phyloP scores from a whole-genome alignment of 2,329 filamentous ascomycete genomes.

The Epichloe uncinata region DNA sequence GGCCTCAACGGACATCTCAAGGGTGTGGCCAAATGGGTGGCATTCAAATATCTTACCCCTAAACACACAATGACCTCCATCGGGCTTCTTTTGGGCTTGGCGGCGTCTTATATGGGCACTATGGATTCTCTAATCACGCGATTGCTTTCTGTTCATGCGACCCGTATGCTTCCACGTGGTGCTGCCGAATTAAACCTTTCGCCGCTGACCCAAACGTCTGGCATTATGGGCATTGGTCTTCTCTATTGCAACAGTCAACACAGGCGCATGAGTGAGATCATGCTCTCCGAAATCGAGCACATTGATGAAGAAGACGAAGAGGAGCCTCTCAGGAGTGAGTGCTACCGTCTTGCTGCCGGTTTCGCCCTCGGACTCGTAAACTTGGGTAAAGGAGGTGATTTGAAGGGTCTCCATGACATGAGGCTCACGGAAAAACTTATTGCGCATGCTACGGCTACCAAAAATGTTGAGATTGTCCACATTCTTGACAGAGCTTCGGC shows the following conservation, averaged over 20 bases:
- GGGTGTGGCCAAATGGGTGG: conserved; percentile 90
- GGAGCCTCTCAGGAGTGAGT: conserved; percentile 78
- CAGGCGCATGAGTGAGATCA: conserved; percentile 95
- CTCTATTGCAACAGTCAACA: conserved; percentile 93
- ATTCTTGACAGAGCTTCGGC: conserved; percentile 86
- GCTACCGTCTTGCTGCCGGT: conserved; percentile 88
- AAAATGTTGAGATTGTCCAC: conserved; percentile 85
- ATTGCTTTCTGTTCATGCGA: conserved; percentile 88
- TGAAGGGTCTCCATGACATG: conserved; percentile 89
- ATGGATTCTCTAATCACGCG: conserved; percentile 96
- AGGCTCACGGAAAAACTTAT: conserved; percentile 79
- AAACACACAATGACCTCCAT: conserved; percentile 99
- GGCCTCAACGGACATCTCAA: conserved; percentile 93
- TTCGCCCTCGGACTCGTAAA: conserved; percentile 94
- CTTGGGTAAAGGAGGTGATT: conserved; percentile 74
- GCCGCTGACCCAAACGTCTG: conserved; percentile 84
- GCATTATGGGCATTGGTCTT: conserved; percentile 91
- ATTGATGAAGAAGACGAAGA: conserved; percentile 69
- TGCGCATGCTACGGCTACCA: conserved; percentile 71
- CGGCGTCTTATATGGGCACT: conserved; percentile 87
- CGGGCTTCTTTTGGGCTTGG: conserved; percentile 79
- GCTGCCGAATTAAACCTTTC: conserved; percentile 91
- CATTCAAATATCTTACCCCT: conserved; percentile 97
- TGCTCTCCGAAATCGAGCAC: conserved; percentile 94
- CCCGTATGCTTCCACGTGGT: conserved; percentile 80